Evolutionary conservation across 768 basidiomycete species (phyloP).

Genomic region (Calvatia gigantea): DNA sequence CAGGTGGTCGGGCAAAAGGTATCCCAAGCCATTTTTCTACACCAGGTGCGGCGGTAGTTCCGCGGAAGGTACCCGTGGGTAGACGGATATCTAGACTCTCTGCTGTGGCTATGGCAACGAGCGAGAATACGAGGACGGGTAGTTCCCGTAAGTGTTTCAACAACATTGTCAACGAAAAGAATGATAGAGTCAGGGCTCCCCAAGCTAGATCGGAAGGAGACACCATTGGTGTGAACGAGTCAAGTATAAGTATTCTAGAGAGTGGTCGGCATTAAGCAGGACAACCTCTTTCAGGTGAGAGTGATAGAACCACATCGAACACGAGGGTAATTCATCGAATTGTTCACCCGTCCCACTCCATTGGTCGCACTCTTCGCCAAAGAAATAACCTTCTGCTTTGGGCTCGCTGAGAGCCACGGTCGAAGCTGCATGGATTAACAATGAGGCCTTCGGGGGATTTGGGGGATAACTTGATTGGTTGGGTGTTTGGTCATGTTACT

Average conservation of each 20-base stretch:
- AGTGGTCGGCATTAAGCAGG: too few relatives aligned
- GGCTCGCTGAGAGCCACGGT: too few relatives aligned
- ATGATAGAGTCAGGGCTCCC: not conserved
- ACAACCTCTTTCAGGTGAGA: not conserved
- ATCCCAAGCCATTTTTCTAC: constrained; percentile 61
- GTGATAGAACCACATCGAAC: not conserved
- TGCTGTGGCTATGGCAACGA: constrained; percentile 12
- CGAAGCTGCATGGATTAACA: not conserved
- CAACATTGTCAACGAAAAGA: not conserved
- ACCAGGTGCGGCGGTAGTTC: constrained; percentile 32
- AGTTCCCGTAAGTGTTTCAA: constrained; percentile 13
- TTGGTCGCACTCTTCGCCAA: not conserved
- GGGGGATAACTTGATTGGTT: not conserved
- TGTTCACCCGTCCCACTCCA: not conserved
- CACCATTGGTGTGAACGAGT: too few relatives aligned
- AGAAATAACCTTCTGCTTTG: not conserved
- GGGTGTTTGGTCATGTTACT: constrained; percentile 8
- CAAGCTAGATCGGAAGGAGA: not conserved
- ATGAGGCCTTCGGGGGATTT: too few relatives aligned
- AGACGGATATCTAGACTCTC: constrained; percentile 34
- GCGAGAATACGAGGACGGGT: not conserved
- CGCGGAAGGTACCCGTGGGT: constrained; percentile 44
- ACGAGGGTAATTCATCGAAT: not conserved
- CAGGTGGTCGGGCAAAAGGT: constrained; percentile 54
- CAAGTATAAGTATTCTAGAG: too few relatives aligned